Evolutionary conservation across 306 rosid species (phyloP), one percentile per base, ranked within the genome.

Genomic region (Fragaria vesca): DNA sequence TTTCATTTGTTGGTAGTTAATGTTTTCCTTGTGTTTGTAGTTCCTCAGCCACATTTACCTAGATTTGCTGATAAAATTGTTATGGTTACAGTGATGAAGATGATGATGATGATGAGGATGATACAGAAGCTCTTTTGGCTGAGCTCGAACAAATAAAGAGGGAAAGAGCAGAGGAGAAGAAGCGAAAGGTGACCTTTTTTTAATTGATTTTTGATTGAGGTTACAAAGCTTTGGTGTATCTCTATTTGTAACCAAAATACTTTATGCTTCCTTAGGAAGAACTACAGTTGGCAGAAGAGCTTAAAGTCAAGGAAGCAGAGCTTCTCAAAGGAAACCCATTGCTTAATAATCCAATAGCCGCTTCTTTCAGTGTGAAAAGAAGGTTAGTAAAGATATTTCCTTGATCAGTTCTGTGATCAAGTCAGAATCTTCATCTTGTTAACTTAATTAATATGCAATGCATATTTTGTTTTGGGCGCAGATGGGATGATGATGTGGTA

Each of bases 141-240:
- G 99, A 95, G 91, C 97, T 95, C 73, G 99, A 93, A 88, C 99
- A 91, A 81, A 95, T 95, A 83, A 95, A 87, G 88, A 93, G 90
- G 87, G 99, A 95, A 84, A 88, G 97, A 81, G 97, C 91, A 12
- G 97, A 95, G 89, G 98, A 95, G 87, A 93, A 88, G 89, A 89
- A 86, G 6, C 89, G 91, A 16, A 90, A 86, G 97, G 99, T 91
- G 85, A 85, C 85, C 12, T 72, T 79, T 9, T 40, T 20, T 20
- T 50, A 47, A 34, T 24, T 46, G 55, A 43, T 54, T 9, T 28
- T n/a, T 3, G 21, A 10, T 2, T 5, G 55, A 52, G 30, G 34
- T 26, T 21, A 13, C 30, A 8, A 36, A 16, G 40, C 30, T 71
- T 65, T 8, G 46, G 65, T 66, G 8, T 63, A 5, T 71, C n/a